Base-by-base conservation (phyloP, 2,329 filamentous ascomycete genomes). In the Aureobasidium uvarum region DNA sequence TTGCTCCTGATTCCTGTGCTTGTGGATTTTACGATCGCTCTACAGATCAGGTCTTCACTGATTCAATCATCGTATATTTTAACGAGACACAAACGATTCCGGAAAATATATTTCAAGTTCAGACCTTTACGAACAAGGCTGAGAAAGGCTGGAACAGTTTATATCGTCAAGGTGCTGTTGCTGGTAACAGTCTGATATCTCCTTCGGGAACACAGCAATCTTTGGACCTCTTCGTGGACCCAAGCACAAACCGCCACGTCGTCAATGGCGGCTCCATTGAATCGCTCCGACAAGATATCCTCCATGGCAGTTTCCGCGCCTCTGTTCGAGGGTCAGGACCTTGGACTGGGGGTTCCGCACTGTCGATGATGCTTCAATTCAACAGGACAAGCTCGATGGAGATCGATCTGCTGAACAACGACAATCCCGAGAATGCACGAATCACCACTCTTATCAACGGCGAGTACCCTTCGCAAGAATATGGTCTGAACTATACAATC, bases 41-140 rank as follows among this genome's bases (percentile, higher is more conserved):
- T 11, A 77, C 77, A 1, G 69, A 74, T 7, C 69, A 75, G 18
- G 67, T 81, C 18, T 83, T 77, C 67, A 83, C 80, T 0, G 81
- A 83, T 54, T 78, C 78, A 5, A 75, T 80, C 31, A 80, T 83
- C 58, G 73, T 80, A 5, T 83, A 82, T 71, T 83, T 83, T 75
- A 83, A 83, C 68, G 81, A 83, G 67, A 80, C 80, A 4, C 69
- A 69, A 11, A 71, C 62, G 13, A 64, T 78, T 16, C 74, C 75
- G 20, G 65, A 70, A 3, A 64, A 73, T 11, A 31, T 39, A 5
- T 80, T 82, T 62, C 60, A 77, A 11, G 70, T 76, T 5, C 74
- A 80, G 66, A 69, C 75, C 23, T 83, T 77, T 68, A 71, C 72
- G 58, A 74, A 82, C 69, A 75, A 74, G 38, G 80, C 78, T 65